Evolutionary conservation across 2,329 filamentous ascomycete species (phyloP), one percentile per base, ranked within the genome.

Genomic region (Fusarium oligoseptatum): DNA sequence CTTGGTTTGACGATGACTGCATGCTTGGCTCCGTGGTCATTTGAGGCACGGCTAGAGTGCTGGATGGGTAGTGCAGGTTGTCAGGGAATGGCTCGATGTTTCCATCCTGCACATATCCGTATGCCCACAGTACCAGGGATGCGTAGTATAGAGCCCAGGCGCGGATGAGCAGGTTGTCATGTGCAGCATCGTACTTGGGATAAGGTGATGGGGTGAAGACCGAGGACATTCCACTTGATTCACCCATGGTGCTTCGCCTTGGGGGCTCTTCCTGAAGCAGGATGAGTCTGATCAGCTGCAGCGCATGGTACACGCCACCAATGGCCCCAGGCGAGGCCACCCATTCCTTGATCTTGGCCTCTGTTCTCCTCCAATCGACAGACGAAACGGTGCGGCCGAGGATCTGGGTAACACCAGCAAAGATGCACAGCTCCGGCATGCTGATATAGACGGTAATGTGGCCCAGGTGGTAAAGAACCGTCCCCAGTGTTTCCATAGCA

Each of bases 381-480:
- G 76, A 76, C 3, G 77, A 77, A n/a, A 79, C 77, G 3, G 70
- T 78, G 1, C 77, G 76, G 14, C 77, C 77, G 8, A 79, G 75
- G 7, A 79, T 79, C n/a, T 79, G 77, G 0, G 68, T 70, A 5
- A 79, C 77, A 5, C 77, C 77, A 3, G 76, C 77, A 65, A 79
- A 79, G 22, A 79, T 79, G 55, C 77, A 79, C 43, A 79, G 77
- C 58, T 79, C 77, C 6, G 77, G 77, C 77, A 79, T 79, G 60
- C 77, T 79, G 48, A 79, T 79, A 29, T 79, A 78, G 27, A 79
- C 77, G 3, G 77, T 79, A 17, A 79, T 79, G 32, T 79, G 77
- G 1, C 77, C 77, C 10, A 79, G 43, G n/a, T 79, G 77, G 50
- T 79, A 79, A 14, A 79, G 65, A 8, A 79, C 77, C 4, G 77